Conservation (phyloP, 768 basidiomycete genomes). For the Vararia minispora region DNA sequence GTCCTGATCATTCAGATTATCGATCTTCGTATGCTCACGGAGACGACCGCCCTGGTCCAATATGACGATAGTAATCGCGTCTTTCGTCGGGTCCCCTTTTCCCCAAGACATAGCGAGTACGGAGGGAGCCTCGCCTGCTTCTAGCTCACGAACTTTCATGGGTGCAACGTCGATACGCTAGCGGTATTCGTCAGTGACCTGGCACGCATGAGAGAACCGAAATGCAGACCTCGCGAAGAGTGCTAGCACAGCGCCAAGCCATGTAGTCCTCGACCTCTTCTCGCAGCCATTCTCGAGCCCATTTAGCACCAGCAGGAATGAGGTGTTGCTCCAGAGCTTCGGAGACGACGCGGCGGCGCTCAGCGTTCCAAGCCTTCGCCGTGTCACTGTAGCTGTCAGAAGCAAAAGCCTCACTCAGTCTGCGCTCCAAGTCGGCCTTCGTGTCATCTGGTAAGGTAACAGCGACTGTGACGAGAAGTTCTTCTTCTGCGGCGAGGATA, state of each 20-base stretch:
- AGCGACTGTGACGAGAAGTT: conserved; percentile 70
- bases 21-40: conserved; percentile 83
- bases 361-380: conserved; percentile 84
- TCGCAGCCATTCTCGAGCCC: conserved; percentile 80
- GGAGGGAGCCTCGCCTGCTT: conserved; percentile 57
- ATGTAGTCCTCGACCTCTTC: conserved; percentile 86
- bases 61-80: conserved; percentile 77
- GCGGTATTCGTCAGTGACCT: conserved; percentile 1
- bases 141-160: conserved; percentile 49
- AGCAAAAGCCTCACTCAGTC: conserved; percentile 69
- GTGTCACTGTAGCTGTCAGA: conserved; percentile 80
- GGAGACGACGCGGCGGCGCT: conserved; percentile 67
- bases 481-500: conserved; percentile 85
- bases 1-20: conserved; percentile 69
- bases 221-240: conserved; percentile 62
- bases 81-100: conserved; percentile 86
- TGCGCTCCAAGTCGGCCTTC: conserved; percentile 58
- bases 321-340: conserved; percentile 73
- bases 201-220: neutral
- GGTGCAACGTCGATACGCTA: conserved; percentile 83
- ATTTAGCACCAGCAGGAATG: conserved; percentile 77
- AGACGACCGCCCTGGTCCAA: conserved; percentile 83
- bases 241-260: conserved; percentile 52
- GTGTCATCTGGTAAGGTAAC: conserved; percentile 55
- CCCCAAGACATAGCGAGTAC: conserved; percentile 93